Base-by-base conservation (phyloP, 2,329 filamentous ascomycete genomes). In the Xylaria sp. region DNA sequence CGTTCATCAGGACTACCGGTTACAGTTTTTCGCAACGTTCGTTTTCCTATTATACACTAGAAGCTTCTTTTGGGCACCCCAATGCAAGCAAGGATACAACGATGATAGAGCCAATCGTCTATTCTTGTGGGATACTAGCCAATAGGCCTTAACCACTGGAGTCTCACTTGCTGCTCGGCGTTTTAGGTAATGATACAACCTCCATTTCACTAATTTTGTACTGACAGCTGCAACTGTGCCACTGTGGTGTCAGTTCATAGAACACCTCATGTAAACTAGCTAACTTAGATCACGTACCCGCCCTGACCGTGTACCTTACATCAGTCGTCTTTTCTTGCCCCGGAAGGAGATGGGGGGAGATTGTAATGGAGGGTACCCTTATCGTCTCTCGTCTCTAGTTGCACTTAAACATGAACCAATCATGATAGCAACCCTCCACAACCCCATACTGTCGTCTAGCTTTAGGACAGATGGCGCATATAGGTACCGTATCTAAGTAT, bases 271-370 rank as follows among this genome's bases (percentile, higher is more conserved):
- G 42, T 45, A 56, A 59, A 54, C 59, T 44, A 38, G 47, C 62
- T 58, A 63, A 61, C 42, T 31, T 63, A 31, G 33, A 62, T 45
- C 47, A 49, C 38, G 68, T 68, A 69, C 68, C 72, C 70, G 72
- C 67, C 67, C 67, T 65, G 65, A 63, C 56, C 69, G 71, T 71
- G 74, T 76, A 75, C 74, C 74, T 76, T 75, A 75, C 74, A 75
- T 72, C 71, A 71, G 69, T 71, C 66, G 72, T 71, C 71, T 72
- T 69, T 71, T 71, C 66, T 69, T 71, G 65, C 69, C 67, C 72
- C 68, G 69, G 65, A 69, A 62, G 59, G 67, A 68, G 66, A 73
- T 69, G 71, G 73, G 71, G 72, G 67, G 71, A 45, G 55, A 53
- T 63, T 70, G 70, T 65, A 61, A 72, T 72, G 73, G 72, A 70